Percentiles rank a stretch among this genome's conserved stretches.
Conservation (phyloP, 306 rosid species). For the Quercus wislizeni region DNA sequence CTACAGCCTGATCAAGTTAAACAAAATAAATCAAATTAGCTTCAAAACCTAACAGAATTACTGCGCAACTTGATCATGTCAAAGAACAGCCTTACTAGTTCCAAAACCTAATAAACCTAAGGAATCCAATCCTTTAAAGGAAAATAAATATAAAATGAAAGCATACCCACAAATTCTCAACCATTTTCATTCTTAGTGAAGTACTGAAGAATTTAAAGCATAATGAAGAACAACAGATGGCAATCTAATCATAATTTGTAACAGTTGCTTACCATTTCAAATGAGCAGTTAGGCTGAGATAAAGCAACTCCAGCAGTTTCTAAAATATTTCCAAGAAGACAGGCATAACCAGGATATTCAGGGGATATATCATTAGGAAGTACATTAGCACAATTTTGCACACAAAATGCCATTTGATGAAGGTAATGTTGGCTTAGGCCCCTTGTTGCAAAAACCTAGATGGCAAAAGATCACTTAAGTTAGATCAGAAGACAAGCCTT, state of each 20-base stretch:
- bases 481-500: conserved; percentile 7
- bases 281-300: conserved; percentile 76
- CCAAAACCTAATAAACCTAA: not conserved
- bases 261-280: conserved; percentile 67
- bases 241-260: conserved; percentile 8
- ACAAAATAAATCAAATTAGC: conserved; percentile 5
- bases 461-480: conserved; percentile 18
- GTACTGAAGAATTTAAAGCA: conserved; percentile 14
- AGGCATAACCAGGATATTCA: conserved; percentile 85
- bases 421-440: conserved; percentile 67
- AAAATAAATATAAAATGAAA: not conserved
- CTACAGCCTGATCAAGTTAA: conserved; percentile 61
- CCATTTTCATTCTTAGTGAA: not conserved
- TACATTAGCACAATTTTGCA: conserved; percentile 55
- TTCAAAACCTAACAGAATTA: conserved; percentile 2
- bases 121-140: not conserved
- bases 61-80: not conserved
- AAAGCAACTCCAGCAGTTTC: conserved; percentile 77
- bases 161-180: not conserved
- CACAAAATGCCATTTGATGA: conserved; percentile 72
- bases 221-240: conserved; percentile 5
- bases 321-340: conserved; percentile 90
- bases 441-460: conserved; percentile 57
- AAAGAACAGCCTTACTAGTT: not conserved
- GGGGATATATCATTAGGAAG: conserved; percentile 74